Evolutionary conservation across 768 basidiomycete genomes (phyloP), one percentile per base, ranked within the genome.

Genomic region (Hericium alpestre): DNA sequence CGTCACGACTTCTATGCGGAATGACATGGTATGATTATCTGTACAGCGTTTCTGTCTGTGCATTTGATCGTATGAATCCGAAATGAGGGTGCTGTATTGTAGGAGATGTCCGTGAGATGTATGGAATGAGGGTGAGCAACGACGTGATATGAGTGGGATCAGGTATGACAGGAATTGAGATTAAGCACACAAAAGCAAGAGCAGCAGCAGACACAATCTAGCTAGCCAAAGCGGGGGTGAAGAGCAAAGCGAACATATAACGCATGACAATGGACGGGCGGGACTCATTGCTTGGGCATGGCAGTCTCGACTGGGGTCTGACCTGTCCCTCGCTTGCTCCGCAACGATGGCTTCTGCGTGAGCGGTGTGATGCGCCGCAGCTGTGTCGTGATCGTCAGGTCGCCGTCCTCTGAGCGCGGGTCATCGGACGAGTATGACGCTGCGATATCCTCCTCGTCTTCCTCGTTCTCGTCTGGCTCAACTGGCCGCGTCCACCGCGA

Each of bases 331-430:
- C 55, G 57, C 46, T 62, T 62, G 47, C 56, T 54, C 43, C 59
- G 70, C 50, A 68, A 71, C 7, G 86, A 86, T 12, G 83, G 83
- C 58, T 81, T 82, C 58, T 82, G 76, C 12, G 87, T 88, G 51
- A 89, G 74, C 7, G 83, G 84, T 10, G 84, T 83, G 37, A 75
- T 50, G 38, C 51, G 69, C 60, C 76, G 73, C 38, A 74, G 73
- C 57, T 73, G 66, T 22, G 64, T 60, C 13, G 61, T 52, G 40
- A 75, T 65, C 38, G 60, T 72, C 57, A 74, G 58, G 25, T 71
- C 65, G 7, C 54, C 64, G n/a, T 57, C 55, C n/a, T 55, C 60
- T 16, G 58, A 55, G 38, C 65, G 63, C 12, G 59, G 60, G 25
- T 74, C 73, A n/a, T 68, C 72, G 16, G 62, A 40, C n/a, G 66